These are phyloP conservation scores for Coemansia sp. DNA, from an alignment of 192 early-diverging fungal species.

Conservation along the genomic window DNA sequence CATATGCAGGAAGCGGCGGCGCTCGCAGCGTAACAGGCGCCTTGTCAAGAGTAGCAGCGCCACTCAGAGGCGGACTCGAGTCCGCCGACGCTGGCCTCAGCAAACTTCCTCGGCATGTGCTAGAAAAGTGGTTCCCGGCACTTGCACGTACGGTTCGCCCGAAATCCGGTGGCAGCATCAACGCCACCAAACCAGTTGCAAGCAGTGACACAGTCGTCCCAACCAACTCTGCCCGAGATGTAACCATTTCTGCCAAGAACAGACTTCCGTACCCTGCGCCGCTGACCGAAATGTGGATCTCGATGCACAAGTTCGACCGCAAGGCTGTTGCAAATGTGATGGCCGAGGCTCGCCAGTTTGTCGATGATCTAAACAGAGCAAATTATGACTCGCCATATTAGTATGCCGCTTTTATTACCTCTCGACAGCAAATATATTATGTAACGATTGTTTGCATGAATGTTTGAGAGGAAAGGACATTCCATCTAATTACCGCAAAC, in stretches of 20 bases:
- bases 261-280: conserved; percentile 33
- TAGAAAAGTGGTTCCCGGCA: conserved; percentile 48
- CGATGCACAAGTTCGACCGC: conserved; percentile 46
- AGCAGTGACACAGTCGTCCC: neutral
- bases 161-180: neutral
- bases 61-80: neutral
- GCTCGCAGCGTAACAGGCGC: conserved; percentile 1
- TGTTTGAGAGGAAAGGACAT: no score
- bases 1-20: conserved; percentile 26
- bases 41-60: conserved; percentile 32
- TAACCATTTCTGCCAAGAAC: conserved; percentile 6
- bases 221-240: conserved; percentile 16
- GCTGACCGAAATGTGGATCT: conserved; percentile 46
- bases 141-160: conserved; percentile 9
- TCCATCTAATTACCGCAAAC: no score
- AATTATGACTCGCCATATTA: conserved; percentile 49
- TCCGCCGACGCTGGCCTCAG: conserved; percentile 22
- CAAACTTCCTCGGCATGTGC: conserved; percentile 28
- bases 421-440: no score
- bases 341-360: conserved; percentile 46
- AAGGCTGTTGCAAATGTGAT: conserved; percentile 21
- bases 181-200: neutral
- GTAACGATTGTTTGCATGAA: no score
- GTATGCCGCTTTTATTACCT: neutral
- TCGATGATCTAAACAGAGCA: conserved; percentile 41